Percentiles rank a stretch among this genome's conserved stretches.
These are phyloP conservation scores for Colletotrichum chlorophyti DNA, from an alignment of 2,329 filamentous ascomycete species.

Conservation along the genomic window DNA sequence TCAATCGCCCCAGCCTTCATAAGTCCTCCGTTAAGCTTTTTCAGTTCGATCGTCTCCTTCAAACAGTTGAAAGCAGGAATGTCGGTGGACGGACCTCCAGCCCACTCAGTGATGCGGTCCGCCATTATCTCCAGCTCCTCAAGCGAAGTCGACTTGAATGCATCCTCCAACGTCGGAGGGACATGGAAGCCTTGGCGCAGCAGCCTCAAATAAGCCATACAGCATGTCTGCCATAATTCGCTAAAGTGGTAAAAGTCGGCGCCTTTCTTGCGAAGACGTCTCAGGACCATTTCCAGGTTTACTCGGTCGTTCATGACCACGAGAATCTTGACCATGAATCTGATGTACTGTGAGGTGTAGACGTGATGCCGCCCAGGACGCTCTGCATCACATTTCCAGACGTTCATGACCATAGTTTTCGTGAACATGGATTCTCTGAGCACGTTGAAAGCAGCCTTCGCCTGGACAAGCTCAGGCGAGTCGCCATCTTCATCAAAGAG, in stretches of 20 bases:
- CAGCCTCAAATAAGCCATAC: constrained; percentile 59
- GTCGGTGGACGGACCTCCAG: constrained; percentile 44
- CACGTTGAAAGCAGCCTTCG: constrained; percentile 80
- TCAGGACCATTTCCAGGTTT: constrained; percentile 79
- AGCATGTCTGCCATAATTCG: constrained; percentile 66
- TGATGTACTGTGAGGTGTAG: constrained; percentile 86
- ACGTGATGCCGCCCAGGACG: constrained; percentile 86
- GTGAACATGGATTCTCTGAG: constrained; percentile 80
- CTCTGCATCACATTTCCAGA: constrained; percentile 93
- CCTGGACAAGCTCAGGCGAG: constrained; percentile 64
- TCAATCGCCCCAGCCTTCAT: constrained; percentile 89
- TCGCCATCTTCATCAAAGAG: constrained; percentile 54
- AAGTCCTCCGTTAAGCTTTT: constrained; percentile 81
- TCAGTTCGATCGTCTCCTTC: constrained; percentile 64
- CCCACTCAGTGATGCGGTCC: constrained; percentile 63
- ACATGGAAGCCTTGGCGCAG: constrained; percentile 58
- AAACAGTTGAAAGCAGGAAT: constrained; percentile 58
- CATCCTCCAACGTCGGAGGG: constrained; percentile 55
- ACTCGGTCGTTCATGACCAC: constrained; percentile 76
- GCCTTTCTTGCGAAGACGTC: constrained; percentile 81
- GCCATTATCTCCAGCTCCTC: constrained; percentile 66
- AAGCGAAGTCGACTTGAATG: constrained; percentile 58
- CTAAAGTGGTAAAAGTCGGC: constrained; percentile 74
- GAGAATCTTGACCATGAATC: constrained; percentile 79
- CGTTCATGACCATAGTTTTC: constrained; percentile 92